These are phyloP conservation scores for Hymenotorrendiella dingleyae DNA, from an alignment of 2,329 filamentous ascomycete genomes.

Conservation along the genomic window DNA sequence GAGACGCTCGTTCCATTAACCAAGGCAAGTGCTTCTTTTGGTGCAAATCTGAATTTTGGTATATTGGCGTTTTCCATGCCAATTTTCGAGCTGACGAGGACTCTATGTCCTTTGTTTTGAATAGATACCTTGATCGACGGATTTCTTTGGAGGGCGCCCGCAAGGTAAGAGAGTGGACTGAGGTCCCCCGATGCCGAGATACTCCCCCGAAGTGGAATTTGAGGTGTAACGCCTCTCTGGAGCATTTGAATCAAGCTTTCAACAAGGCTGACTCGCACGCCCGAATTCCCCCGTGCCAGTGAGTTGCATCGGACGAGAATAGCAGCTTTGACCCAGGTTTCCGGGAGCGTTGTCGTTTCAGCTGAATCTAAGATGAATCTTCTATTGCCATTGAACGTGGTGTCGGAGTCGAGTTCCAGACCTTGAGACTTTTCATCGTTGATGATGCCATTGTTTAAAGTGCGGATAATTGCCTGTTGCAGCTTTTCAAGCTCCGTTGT, in stretches of 20 bases:
- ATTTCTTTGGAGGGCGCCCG: constrained; percentile 41
- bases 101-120: too few relatives aligned
- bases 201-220: constrained; percentile 49
- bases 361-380: too few relatives aligned
- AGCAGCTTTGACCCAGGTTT: constrained; percentile 47
- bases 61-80: too few relatives aligned
- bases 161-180: constrained; percentile 50
- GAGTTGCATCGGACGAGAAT: constrained; percentile 53
- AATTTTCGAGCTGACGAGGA: too few relatives aligned
- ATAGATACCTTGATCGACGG: too few relatives aligned
- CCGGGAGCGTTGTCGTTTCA: constrained; percentile 40
- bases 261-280: constrained; percentile 42
- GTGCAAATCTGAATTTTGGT: too few relatives aligned
- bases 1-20: constrained; percentile 45
- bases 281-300: constrained; percentile 50
- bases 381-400: too few relatives aligned
- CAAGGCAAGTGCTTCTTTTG: constrained; percentile 47
- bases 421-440: background rate
- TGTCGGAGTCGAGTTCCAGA: constrained; percentile 5
- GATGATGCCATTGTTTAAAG: constrained; percentile 43
- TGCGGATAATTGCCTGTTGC: constrained; percentile 51
- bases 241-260: constrained; percentile 42
- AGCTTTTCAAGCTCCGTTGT: constrained; percentile 44
- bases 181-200: constrained; percentile 56
- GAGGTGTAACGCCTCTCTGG: constrained; percentile 35